Evolutionary conservation across 495 filamentous ascomycete species (phyloP).

Genomic region (Daldinia caldariorum): DNA sequence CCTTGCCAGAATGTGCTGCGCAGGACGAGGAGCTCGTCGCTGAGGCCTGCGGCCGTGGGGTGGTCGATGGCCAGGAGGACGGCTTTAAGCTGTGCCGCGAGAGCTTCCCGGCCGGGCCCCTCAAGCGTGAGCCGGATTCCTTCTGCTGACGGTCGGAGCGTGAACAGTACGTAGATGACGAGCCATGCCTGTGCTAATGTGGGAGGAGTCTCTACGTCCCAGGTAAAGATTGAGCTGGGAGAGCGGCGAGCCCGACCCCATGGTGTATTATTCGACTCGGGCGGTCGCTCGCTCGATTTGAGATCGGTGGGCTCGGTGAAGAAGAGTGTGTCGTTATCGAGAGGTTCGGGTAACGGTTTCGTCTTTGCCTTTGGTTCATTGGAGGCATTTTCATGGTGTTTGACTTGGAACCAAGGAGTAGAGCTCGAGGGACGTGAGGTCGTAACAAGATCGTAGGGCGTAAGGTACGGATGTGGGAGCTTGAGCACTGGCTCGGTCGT

Average conservation of each 20-base stretch:
- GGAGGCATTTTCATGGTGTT: conserved; percentile 26
- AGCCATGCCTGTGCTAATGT: conserved; percentile 71
- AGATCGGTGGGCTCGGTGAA: conserved; percentile 57
- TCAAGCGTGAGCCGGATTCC: conserved; percentile 61
- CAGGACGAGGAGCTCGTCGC: conserved; percentile 54
- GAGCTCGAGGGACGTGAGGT: conserved; percentile 43
- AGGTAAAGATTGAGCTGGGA: conserved; percentile 50
- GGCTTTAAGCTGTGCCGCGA: conserved; percentile 62
- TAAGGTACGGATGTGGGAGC: conserved; percentile 59
- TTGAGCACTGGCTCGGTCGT: conserved; percentile 53
- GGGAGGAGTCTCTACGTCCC: conserved; percentile 53
- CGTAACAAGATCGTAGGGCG: conserved; percentile 53
- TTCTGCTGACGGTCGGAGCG: conserved; percentile 63
- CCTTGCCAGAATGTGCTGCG: conserved; percentile 74
- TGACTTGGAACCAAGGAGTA: conserved; percentile 36
- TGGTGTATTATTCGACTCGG: conserved; percentile 58
- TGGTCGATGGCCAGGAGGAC: conserved; percentile 63
- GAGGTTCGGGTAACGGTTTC: conserved; percentile 42
- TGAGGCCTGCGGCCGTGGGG: conserved; percentile 47
- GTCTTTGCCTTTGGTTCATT: conserved; percentile 13
- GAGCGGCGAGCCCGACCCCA: conserved; percentile 59
- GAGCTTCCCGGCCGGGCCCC: conserved; percentile 51
- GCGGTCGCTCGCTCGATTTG: conserved; percentile 57
- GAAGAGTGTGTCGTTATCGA: conserved; percentile 52
- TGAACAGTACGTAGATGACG: conserved; percentile 67